phyloP scores from a whole-genome alignment of 805 yeast species.

The Wickerhamomyces strasburgensis region DNA sequence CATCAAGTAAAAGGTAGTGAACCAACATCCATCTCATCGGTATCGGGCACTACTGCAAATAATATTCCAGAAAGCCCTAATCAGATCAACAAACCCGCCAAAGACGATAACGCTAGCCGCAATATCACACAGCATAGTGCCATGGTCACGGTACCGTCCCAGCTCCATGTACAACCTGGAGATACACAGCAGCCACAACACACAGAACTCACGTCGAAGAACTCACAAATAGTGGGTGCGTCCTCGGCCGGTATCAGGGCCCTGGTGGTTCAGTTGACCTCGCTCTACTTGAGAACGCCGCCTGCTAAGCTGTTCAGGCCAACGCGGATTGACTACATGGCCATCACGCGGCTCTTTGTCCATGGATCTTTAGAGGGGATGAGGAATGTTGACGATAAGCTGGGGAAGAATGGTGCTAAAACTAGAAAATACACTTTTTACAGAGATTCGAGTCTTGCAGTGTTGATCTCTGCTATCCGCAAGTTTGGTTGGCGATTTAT shows the following conservation, averaged over 20 bases:
- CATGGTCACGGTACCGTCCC: too few species aligned
- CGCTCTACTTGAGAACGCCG: conserved; percentile 73
- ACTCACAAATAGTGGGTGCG: conserved; percentile 61
- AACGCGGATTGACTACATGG: conserved; percentile 81
- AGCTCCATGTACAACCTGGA: too few species aligned
- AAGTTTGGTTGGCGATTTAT: conserved; percentile 83
- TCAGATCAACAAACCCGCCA: too few species aligned
- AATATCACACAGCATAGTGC: too few species aligned
- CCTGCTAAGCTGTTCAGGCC: conserved; percentile 85
- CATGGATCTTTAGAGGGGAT: conserved; percentile 38
- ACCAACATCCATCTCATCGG: too few species aligned
- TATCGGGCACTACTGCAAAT: too few species aligned
- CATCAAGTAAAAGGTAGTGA: too few species aligned
- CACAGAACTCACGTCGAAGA: conserved; percentile 31
- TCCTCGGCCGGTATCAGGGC: conserved; percentile 87
- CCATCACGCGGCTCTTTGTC: conserved; percentile 51
- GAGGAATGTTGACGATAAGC: too few species aligned
- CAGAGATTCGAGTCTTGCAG: conserved; percentile 74
- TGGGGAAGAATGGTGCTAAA: conserved; percentile 37
- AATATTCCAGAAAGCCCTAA: too few species aligned
- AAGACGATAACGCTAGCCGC: too few species aligned
- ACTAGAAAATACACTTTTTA: conserved; percentile 36
- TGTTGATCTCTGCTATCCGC: conserved; percentile 63
- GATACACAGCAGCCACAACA: too few species aligned
- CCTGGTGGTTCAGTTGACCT: conserved; percentile 67